A percentile compares a stretch with the other conserved stretches of the same genome.
These are phyloP conservation scores for Fusarium sp. DNA, from an alignment of 2,329 filamentous ascomycete genomes.

Conservation along the genomic window DNA sequence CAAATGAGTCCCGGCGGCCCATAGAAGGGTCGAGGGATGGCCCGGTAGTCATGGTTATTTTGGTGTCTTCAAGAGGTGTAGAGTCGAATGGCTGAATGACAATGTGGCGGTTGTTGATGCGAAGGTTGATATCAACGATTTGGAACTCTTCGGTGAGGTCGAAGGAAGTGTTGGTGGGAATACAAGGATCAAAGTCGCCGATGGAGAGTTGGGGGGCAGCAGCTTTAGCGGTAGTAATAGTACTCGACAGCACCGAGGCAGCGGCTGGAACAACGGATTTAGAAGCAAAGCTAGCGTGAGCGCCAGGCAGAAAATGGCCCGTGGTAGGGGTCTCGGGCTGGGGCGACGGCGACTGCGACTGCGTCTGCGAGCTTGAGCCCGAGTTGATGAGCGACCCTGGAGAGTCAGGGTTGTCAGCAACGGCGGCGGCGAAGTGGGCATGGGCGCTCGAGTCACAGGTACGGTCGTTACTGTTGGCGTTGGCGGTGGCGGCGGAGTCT, in stretches of 20 bases:
- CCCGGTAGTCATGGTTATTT: slow-evolving; percentile 66
- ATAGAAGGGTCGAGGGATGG: slow-evolving; percentile 64
- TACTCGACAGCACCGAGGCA: slow-evolving; percentile 35
- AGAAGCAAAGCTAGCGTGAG: slow-evolving; percentile 41
- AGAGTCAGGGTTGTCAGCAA: slow-evolving; percentile 45
- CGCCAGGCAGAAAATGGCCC: slow-evolving; percentile 39
- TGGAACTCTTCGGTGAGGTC: slow-evolving; percentile 5
- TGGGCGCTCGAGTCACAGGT: slow-evolving; percentile 38
- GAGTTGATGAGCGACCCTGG: slow-evolving; percentile 46
- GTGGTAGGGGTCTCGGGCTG: slow-evolving; percentile 46
- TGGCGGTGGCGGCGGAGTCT: slow-evolving; percentile 39
- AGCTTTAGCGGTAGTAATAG: slow-evolving; percentile 37
- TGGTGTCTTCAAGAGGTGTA: slow-evolving; percentile 31
- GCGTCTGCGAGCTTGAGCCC: slow-evolving; percentile 47
- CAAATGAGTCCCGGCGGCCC: slow-evolving; percentile 71
- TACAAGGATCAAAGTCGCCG: slow-evolving; percentile 28
- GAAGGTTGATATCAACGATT: background rate
- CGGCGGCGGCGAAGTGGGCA: slow-evolving; percentile 37
- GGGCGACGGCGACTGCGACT: slow-evolving; percentile 49
- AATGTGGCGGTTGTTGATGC: background rate
- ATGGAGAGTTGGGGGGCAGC: slow-evolving; percentile 33
- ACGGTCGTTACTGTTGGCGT: slow-evolving; percentile 29
- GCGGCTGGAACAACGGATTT: slow-evolving; percentile 36
- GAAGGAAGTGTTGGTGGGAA: slow-evolving; percentile 46
- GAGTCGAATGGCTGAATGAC: background rate